These are phyloP conservation scores for Ceratobasidium sp. DNA, from an alignment of 1,284 basidiomycete species.

Conservation along the genomic window DNA sequence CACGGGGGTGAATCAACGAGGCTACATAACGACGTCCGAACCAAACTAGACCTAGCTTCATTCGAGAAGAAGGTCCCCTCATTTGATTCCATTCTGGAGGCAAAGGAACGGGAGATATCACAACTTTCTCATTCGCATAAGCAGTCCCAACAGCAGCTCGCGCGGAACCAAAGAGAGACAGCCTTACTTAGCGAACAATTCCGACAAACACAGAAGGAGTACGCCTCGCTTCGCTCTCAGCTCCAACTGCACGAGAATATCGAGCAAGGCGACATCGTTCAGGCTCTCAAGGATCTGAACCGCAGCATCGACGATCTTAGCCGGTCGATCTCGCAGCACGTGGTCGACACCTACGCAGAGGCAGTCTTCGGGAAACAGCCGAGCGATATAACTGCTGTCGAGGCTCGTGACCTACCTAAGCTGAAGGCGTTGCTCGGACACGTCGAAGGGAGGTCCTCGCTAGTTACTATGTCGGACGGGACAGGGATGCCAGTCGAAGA, in stretches of 20 bases:
- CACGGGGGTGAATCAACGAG: too few species aligned
- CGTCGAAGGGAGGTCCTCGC: not conserved
- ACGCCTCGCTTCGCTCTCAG: slow-evolving; percentile 15
- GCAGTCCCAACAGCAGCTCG: not conserved
- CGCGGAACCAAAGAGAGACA: not conserved
- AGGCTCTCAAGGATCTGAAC: slow-evolving; percentile 6
- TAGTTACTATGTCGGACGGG: slow-evolving; percentile 14
- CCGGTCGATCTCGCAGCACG: slow-evolving; percentile 22
- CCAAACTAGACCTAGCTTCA: too few species aligned
- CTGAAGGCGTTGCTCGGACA: slow-evolving; percentile 22
- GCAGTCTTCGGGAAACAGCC: too few species aligned
- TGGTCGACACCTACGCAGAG: slow-evolving; percentile 23
- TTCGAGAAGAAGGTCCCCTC: too few species aligned
- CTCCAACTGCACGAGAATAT: slow-evolving; percentile 19
- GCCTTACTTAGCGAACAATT: not conserved
- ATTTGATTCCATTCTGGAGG: too few species aligned
- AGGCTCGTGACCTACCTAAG: not conserved
- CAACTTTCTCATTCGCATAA: too few species aligned
- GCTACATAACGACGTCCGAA: too few species aligned
- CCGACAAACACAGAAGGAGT: not conserved
- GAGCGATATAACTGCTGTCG: not conserved
- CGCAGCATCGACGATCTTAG: slow-evolving; percentile 21
- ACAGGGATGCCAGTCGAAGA: slow-evolving; percentile 19
- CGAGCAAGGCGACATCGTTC: slow-evolving; percentile 17
- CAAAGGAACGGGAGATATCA: too few species aligned